Evolutionary conservation across 2,329 filamentous ascomycete species (phyloP), one percentile per base, ranked within the genome.

Genomic region (Aspergillus ruber): DNA sequence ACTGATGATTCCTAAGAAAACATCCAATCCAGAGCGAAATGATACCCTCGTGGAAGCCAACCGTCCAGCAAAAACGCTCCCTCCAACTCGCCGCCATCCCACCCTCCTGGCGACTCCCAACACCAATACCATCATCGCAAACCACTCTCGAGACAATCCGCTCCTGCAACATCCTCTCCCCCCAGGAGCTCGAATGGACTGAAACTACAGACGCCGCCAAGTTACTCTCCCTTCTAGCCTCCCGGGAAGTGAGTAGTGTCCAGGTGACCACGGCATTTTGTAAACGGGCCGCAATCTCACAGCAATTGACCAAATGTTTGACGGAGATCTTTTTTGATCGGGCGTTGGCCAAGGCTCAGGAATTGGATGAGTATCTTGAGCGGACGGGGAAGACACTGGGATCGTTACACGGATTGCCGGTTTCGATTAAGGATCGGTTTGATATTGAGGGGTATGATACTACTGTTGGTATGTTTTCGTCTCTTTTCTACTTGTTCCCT

Each of bases 391-490:
- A 70, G 51, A 63, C 74, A 0, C 66, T 76, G 33, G 85, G 85
- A 0, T 83, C 84, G 2, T 73, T 89, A 1, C 85, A 88, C 62
- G 85, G 83, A 62, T 52, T 73, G 12, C 64, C 67, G 1, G 65
- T 75, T 41, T 80, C 82, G 0, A 74, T 89, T 42, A 89, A 89
- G 58, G 85, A 88, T 66, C 82, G 84, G 58, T 84, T 87, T 71
- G 77, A 86, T 49, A 50, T 62, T 7, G 47, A 59, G 43, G 59
- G 57, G 3, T 38, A 54, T 33, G 59, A 63, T 49, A 59, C 58
- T 7, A 61, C 58, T 2, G 49, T 62, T 52, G 59, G 60, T 62
- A 42, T 17, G 56, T 47, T 18, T 29, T 13, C 18, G 6, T 45
- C 10, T 42, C 13, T 13, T 9, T 4, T 18, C 18, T 36, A 29